phyloP scores from a whole-genome alignment of 75 land plant genomes.

The Sequoiadendron giganteum region DNA sequence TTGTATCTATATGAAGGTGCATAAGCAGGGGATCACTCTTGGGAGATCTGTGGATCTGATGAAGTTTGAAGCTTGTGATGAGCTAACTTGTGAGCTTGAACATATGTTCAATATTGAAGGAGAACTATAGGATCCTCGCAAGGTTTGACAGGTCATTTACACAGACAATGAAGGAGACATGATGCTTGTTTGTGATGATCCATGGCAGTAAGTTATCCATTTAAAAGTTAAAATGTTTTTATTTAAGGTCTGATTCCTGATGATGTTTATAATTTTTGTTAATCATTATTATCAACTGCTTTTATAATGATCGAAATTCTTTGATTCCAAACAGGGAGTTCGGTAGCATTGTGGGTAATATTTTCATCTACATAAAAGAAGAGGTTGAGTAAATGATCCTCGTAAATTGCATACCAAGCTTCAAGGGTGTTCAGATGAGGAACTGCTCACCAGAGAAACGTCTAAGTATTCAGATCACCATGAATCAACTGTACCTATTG shows the following conservation, averaged over 20 bases:
- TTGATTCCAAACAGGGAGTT: slow-evolving; percentile 51
- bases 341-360: slow-evolving; percentile 73
- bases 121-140: no score
- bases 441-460: neutral
- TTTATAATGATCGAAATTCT: neutral
- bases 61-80: no score
- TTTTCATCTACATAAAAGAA: slow-evolving; percentile 53
- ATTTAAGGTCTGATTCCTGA: neutral
- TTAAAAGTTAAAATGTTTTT: slow-evolving; percentile 6
- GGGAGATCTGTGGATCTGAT: no score
- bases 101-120: no score
- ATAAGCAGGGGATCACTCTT: no score
- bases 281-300: neutral
- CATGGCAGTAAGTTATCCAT: slow-evolving; percentile 66
- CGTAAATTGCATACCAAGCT: neutral
- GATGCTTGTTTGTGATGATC: slow-evolving; percentile 96
- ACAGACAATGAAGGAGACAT: slow-evolving; percentile 78
- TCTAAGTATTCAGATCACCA: neutral
- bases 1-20: no score
- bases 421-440: slow-evolving; percentile 11
- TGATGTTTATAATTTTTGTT: neutral
- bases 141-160: no score
- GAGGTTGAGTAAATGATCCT: slow-evolving; percentile 42
- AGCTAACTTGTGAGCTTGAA: no score
- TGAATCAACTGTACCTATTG: slow-evolving; percentile 1